Percentiles rank a stretch among this genome's conserved stretches.
Conservation (phyloP, 2,329 filamentous ascomycete species). For the Sarocladiaceae sp. region DNA sequence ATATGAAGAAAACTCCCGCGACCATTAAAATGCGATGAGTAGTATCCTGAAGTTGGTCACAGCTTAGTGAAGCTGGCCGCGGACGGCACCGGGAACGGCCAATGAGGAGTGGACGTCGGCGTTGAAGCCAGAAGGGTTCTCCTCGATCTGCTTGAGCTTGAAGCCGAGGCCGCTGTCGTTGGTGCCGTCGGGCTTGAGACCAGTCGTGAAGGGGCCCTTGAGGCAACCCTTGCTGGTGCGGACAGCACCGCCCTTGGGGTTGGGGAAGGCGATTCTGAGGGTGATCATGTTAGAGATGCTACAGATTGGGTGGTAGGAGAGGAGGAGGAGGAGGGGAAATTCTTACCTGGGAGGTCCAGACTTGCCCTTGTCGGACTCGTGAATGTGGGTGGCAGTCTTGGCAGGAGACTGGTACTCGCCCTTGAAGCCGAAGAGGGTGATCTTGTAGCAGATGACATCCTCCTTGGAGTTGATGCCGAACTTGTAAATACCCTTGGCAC, state of each 20-base stretch:
- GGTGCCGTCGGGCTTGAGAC: constrained; percentile 21
- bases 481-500: constrained; percentile 41
- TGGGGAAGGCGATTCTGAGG: constrained; percentile 39
- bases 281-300: not conserved
- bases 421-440: constrained; percentile 40
- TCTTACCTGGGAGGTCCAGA: constrained; percentile 41
- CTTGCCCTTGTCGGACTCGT: constrained; percentile 38
- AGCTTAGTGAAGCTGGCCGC: constrained; percentile 36
- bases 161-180: constrained; percentile 35
- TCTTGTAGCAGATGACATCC: constrained; percentile 41
- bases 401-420: constrained; percentile 45
- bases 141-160: constrained; percentile 43
- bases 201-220: constrained; percentile 28
- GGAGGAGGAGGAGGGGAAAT: no score
- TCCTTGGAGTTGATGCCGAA: constrained; percentile 44
- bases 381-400: constrained; percentile 47
- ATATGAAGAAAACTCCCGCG: no score
- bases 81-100: constrained; percentile 42
- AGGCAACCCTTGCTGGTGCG: constrained; percentile 35
- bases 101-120: constrained; percentile 44
- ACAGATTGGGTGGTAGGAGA: no score
- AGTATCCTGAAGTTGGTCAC: no score
- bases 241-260: constrained; percentile 31
- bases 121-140: constrained; percentile 43
- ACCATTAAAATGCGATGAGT: no score